Conservation (phyloP, 192 early-diverging fungal species). For the Podila epicladia region DNA sequence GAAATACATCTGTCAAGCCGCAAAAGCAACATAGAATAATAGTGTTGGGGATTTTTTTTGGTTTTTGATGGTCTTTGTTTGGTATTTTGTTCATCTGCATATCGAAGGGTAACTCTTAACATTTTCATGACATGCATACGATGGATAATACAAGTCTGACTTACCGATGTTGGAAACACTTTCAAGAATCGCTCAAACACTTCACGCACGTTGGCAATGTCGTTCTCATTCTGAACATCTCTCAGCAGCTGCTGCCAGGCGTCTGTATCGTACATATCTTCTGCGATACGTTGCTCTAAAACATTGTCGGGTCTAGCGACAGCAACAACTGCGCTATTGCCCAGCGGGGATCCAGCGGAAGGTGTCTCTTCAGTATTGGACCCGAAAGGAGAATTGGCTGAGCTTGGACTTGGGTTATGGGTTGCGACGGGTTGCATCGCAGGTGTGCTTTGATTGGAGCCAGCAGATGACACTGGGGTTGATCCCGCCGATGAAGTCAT, state of each 20-base stretch:
- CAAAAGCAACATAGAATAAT: no score
- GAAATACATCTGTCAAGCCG: no score
- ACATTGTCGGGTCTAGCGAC: neutral
- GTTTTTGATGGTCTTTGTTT: no score
- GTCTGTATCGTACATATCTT: slow-evolving; percentile 68
- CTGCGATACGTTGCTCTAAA: slow-evolving; percentile 61
- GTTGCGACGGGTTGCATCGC: neutral
- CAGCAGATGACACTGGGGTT: slow-evolving; percentile 1
- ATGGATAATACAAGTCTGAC: slow-evolving; percentile 24
- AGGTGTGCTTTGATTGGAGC: neutral
- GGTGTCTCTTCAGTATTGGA: neutral
- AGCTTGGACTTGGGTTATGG: neutral
- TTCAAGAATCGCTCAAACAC: slow-evolving; percentile 76
- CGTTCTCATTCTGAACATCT: slow-evolving; percentile 66
- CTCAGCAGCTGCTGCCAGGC: slow-evolving; percentile 73
- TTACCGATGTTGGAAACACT: slow-evolving; percentile 86
- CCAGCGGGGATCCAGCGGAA: neutral
- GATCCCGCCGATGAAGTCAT: neutral
- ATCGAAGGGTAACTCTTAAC: neutral
- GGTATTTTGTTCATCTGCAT: slow-evolving; percentile 1
- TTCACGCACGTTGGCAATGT: slow-evolving; percentile 66
- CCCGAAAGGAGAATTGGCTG: neutral
- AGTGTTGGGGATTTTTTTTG: no score
- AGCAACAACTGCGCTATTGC: neutral
- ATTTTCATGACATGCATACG: neutral